Base-by-base conservation (phyloP, 2,329 filamentous ascomycete genomes). In the Sphaerulina musiva region DNA sequence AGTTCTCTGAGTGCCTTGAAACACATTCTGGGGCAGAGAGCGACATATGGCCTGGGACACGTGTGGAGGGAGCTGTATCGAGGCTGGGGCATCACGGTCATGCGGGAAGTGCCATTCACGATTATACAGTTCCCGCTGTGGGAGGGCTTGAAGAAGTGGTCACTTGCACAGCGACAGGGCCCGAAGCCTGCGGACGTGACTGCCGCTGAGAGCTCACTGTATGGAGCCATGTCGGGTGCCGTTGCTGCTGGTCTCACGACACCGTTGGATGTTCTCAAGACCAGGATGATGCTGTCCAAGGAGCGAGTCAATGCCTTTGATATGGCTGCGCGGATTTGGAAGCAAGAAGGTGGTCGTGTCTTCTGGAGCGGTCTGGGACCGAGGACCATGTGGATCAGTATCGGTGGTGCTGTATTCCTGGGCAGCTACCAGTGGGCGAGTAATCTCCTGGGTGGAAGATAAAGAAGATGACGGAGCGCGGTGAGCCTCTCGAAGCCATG, bases 71-170 rank as follows among this genome's bases (percentile, higher is more conserved):
- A 96, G 73, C 73, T 98, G 53, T 98, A 98, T 72, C 80, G 93
- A 36, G 93, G 95, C 1, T 95, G 90, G 80, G 81, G 83, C 14
- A 90, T 97, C 63, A 98, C 93, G 1, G 85, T 98, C 49, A 86
- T 96, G 74, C 83, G 93, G 55, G 93, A 98, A 76, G 91, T 98
- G 57, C 93, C 93, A 3, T 98, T 98, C 67, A 97, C 95, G 2
- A 85, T 96, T 8, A 87, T 98, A 59, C 93, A 98, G 72, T 98
- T 98, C 70, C 93, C 93, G 44, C 79, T 98, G 59, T 98, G 93
- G 93, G 93, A 98, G 73, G 83, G 80, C 4, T 81, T 97, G 79
- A 97, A 96, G 78, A 77, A 78, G 41, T 88, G 82, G 80, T 78
- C 83, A 5, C 72, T 78, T 42, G 64, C 73, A 40, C 70, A 65